Base-by-base conservation (phyloP, 495 filamentous ascomycete genomes). In the Penicillium canariense region DNA sequence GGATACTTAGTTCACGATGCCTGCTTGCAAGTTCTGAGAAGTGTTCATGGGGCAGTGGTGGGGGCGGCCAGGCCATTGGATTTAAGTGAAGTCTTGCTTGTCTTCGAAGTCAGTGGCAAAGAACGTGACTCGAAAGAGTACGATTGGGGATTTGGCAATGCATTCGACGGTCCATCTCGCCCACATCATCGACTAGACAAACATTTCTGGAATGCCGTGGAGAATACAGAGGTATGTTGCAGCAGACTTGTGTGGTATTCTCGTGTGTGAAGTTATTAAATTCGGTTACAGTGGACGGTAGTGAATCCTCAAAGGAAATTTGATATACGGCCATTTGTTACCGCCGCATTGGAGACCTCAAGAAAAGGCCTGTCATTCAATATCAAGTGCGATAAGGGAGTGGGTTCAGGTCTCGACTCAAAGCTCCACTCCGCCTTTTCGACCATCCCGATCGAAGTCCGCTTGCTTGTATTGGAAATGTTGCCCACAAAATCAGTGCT, bases 1-100 rank as follows among this genome's bases (percentile, higher is more conserved):
- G 39, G 39, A 25, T 43, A 43, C 23, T 26, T 43, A 14, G 39
- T 43, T 15, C 39, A 43, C 39, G 39, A 43, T 43, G 39, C 39
- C 39, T 26, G 39, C 39, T 43, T 43, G 23, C 20, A 43, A 26
- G 23, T 43, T 26, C 23, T 43, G 39, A 43, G 23, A 3, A 43
- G 23, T 12, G 39, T 43, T 26, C 39, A 43, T 26, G 20, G 18
- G 23, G 39, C 9, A 26, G 14, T 26, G 23, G 39, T 43, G 10
- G 39, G 39, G 39, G 20, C 20, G 9, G 14, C 39, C 8, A 43
- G 39, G 23, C 39, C 39, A 18, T 26, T 43, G 23, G 23, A 43
- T 43, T 26, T 26, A 18, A 22, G 23, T 18, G 39, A 43, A 43
- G 39, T 43, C 39, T 43, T 43, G 39, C 39, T 43, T 43, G 39